Evolutionary conservation across 2,329 filamentous ascomycete species (phyloP).

Genomic region (Trichoderma pleuroti): DNA sequence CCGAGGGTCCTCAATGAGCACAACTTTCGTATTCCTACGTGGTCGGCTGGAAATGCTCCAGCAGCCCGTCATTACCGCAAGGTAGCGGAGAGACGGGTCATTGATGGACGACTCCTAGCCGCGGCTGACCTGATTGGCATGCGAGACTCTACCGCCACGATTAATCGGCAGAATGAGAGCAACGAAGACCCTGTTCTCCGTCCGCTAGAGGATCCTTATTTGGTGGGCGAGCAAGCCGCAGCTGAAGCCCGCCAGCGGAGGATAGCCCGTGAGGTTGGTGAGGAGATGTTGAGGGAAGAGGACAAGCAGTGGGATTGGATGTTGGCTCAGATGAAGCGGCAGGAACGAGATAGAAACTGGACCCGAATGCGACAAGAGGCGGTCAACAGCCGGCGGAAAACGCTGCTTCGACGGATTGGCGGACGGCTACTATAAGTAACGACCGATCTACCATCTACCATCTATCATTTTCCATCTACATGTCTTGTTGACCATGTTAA

Average conservation of each 20-base stretch:
- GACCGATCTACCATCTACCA: not conserved
- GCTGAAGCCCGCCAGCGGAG: conserved; percentile 54
- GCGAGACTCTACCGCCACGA: not conserved
- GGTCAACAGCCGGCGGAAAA: conserved; percentile 36
- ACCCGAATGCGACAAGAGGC: conserved; percentile 40
- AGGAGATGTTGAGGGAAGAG: conserved; percentile 54
- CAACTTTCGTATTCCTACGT: conserved; percentile 56
- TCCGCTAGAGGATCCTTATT: conserved; percentile 63
- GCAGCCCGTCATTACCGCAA: conserved; percentile 59
- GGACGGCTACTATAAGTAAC: conserved; percentile 25
- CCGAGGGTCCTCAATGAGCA: conserved; percentile 43
- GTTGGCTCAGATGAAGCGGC: conserved; percentile 49
- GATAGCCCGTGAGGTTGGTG: conserved; percentile 52
- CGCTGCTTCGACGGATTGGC: conserved; percentile 41
- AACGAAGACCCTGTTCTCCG: conserved; percentile 30
- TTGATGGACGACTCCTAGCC: conserved; percentile 38
- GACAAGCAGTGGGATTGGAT: conserved; percentile 61
- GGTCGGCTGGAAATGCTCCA: conserved; percentile 54
- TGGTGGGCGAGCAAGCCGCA: conserved; percentile 65
- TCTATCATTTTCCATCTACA: not conserved
- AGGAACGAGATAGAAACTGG: conserved; percentile 51
- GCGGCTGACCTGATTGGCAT: conserved; percentile 23
- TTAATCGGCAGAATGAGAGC: conserved; percentile 6
- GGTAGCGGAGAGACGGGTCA: conserved; percentile 60
- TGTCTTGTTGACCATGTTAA: not conserved